Evolutionary conservation across 352 stramenopile species (phyloP).

Genomic region (Hyaloperonospora arabidopsidis): DNA sequence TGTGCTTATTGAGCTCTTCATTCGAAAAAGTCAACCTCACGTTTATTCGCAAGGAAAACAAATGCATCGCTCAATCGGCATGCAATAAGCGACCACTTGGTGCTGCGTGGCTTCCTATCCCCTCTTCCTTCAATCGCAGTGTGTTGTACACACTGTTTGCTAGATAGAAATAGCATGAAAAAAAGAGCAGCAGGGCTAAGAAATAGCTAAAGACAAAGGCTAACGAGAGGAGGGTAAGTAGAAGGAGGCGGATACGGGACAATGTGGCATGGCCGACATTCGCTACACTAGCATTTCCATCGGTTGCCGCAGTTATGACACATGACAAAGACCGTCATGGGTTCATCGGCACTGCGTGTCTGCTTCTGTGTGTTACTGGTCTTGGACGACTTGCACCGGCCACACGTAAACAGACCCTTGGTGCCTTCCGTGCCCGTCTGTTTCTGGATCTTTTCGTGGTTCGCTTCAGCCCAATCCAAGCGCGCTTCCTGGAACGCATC

Average conservation of each 20-base stretch:
- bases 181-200: conserved; percentile 10
- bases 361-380: conserved; percentile 97
- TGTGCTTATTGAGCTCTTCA: too few relatives aligned
- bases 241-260: conserved; percentile 1
- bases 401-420: conserved; percentile 86
- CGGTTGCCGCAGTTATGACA: conserved; percentile 95
- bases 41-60: too few relatives aligned
- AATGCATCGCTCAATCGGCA: too few relatives aligned
- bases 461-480: conserved; percentile 85
- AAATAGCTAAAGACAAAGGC: conserved; percentile 18
- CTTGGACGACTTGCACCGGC: conserved; percentile 92
- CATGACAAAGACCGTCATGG: conserved; percentile 96
- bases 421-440: conserved; percentile 67
- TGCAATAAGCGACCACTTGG: too few relatives aligned
- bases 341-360: conserved; percentile 95
- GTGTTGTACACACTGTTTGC: too few relatives aligned
- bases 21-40: too few relatives aligned
- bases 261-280: conserved; percentile 14
- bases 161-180: not conserved
- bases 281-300: conserved; percentile 86
- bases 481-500: conserved; percentile 79
- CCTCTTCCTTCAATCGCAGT: too few relatives aligned
- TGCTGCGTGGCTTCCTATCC: too few relatives aligned
- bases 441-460: conserved; percentile 89
- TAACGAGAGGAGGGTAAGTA: conserved; percentile 3